Evolutionary conservation across 176 grass and related monocot genomes (phyloP), one percentile per base, ranked within the genome.

Genomic region (Oryza australiensis): DNA sequence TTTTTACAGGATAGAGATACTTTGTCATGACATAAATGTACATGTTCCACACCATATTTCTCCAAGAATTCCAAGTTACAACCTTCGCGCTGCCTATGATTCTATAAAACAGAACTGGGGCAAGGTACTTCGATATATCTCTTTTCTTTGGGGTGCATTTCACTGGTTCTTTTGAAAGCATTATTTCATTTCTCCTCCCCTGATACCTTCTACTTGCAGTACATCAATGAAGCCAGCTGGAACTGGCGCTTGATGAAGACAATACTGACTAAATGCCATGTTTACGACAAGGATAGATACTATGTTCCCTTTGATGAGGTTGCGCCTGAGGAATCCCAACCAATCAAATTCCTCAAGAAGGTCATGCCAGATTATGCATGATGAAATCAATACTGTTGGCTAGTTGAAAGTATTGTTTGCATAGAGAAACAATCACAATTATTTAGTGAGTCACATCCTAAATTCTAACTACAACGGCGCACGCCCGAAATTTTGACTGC

Each of bases 171-270:
- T 78, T 66, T 75, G 7, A 62, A 23, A 70, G 2, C n/a, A 62
- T 73, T 7, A 26, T 45, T 84, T 84, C 26, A 88, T 53, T 92
- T 85, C 41, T 74, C 27, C 62, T 79, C 67, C 76, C 73, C 18
- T 11, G 11, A 43, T 79, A 28, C 45, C 23, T 88, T 64, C 38
- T 81, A 68, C 34, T 63, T 76, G 68, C 89, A 99, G 96, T 95
- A 99, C 87, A 84, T 99, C 70, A 99, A 94, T 68, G 91, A 94
- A 82, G 87, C 93, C 28, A 88, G 86, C 85, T 95, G 96, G 96
- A 99, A 92, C 82, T 99, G 93, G 96, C 90, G 93, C 72, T 80
- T 99, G 66, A 95, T 99, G 96, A 99, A 98, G 82, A 93, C 93
- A 49, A 98, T 98, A 95, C 70, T 99, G 83, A 99, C 96, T 55